phyloP scores from a whole-genome alignment of 208 protist species.

The Wallacemonas sp. region DNA sequence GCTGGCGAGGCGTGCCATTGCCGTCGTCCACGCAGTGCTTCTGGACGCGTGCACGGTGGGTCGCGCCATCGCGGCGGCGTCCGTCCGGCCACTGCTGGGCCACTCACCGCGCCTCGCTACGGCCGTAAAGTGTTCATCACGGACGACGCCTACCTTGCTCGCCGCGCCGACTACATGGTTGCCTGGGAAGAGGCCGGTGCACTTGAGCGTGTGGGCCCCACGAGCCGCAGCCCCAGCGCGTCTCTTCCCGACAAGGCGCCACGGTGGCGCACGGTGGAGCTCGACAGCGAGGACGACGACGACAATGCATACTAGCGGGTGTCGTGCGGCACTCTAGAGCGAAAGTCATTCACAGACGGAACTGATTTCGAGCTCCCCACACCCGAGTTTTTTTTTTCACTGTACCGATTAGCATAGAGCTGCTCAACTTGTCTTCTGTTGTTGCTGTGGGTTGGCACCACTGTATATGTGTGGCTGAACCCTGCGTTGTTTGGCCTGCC shows the following conservation, averaged over 20 bases:
- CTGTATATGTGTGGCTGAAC: no score
- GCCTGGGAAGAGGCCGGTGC: slow-evolving; percentile 59
- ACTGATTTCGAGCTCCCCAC: no score
- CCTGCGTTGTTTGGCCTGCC: no score
- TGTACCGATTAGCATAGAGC: slow-evolving; percentile 11
- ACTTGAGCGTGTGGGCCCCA: slow-evolving; percentile 27
- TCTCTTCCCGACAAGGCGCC: slow-evolving; percentile 58
- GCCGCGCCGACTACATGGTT: slow-evolving; percentile 48
- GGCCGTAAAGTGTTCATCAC: slow-evolving; percentile 84
- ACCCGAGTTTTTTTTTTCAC: no score
- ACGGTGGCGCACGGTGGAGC: slow-evolving; percentile 52
- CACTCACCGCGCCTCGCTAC: slow-evolving; percentile 20
- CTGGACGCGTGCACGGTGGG: neutral
- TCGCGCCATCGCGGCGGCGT: neutral
- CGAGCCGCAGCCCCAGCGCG: slow-evolving; percentile 51
- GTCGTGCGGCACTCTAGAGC: no score
- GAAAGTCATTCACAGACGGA: no score
- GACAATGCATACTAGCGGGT: neutral
- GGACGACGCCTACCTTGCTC: slow-evolving; percentile 61
- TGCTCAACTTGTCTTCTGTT: neutral
- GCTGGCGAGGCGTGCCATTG: slow-evolving; percentile 1
- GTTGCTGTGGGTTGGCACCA: neutral
- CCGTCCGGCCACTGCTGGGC: neutral
- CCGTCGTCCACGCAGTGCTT: slow-evolving; percentile 1
- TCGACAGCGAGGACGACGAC: neutral